These are phyloP conservation scores for Aureobasidium mangrovei DNA, from an alignment of 2,329 filamentous ascomycete species.

Conservation along the genomic window DNA sequence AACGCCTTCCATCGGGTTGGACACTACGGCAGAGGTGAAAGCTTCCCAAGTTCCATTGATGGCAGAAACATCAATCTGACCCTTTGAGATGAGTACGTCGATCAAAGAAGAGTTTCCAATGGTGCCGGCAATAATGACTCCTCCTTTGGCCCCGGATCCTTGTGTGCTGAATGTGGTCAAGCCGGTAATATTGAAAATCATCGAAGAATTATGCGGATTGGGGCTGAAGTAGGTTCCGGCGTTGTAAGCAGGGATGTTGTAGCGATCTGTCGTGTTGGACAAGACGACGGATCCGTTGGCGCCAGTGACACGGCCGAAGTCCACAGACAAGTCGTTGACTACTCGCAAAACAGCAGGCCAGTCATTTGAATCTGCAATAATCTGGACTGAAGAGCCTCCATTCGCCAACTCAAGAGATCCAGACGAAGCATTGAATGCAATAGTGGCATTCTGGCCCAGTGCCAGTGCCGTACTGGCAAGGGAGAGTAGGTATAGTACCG, in stretches of 20 bases:
- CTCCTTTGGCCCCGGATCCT: slow-evolving; percentile 18
- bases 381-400: slow-evolving; percentile 35
- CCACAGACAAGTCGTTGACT: slow-evolving; percentile 56
- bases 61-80: slow-evolving; percentile 49
- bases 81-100: slow-evolving; percentile 46
- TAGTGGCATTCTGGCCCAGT: slow-evolving; percentile 44
- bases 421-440: slow-evolving; percentile 37
- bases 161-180: slow-evolving; percentile 30
- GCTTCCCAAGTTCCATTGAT: slow-evolving; percentile 62
- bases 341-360: slow-evolving; percentile 61
- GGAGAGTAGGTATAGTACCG: slow-evolving; percentile 3
- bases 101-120: slow-evolving; percentile 56
- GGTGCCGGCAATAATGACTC: slow-evolving; percentile 59
- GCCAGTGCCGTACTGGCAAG: slow-evolving; percentile 23
- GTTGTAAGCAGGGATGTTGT: slow-evolving; percentile 25
- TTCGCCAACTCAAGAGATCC: slow-evolving; percentile 16
- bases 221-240: slow-evolving; percentile 24
- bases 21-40: slow-evolving; percentile 52
- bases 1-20: slow-evolving; percentile 48
- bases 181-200: slow-evolving; percentile 36
- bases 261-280: slow-evolving; percentile 25
- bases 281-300: slow-evolving; percentile 49
- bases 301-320: slow-evolving; percentile 64
- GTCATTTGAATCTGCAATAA: slow-evolving; percentile 50
- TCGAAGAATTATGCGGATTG: slow-evolving; percentile 35